Conservation (phyloP, 1,284 basidiomycete species). For the Cryptococcus hybrid region DNA sequence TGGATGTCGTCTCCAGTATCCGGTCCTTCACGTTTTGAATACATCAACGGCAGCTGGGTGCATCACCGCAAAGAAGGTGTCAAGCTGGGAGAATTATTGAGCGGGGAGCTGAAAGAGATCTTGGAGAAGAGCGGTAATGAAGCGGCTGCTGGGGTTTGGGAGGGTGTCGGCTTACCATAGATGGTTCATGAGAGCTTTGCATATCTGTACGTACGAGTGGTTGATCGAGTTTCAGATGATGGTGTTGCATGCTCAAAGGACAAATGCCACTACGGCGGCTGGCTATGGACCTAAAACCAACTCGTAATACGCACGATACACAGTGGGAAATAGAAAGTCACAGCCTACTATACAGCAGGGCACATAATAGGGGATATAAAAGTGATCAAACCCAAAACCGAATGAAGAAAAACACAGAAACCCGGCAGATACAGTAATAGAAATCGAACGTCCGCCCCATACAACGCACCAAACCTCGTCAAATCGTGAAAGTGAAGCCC, state of each 20-base stretch:
- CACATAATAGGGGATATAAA: no score
- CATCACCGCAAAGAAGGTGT: slow-evolving; percentile 66
- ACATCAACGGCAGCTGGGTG: slow-evolving; percentile 60
- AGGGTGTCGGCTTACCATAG: background rate
- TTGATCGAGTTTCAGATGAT: background rate
- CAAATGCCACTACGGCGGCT: background rate
- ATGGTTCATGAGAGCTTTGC: background rate
- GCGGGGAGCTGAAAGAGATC: slow-evolving; percentile 47
- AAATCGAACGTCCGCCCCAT: no score
- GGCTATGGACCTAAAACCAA: background rate
- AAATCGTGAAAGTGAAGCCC: no score
- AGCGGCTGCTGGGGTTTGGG: slow-evolving; percentile 9
- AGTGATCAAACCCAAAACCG: no score
- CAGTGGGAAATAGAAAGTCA: no score
- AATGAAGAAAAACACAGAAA: no score
- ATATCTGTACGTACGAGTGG: background rate
- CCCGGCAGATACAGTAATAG: no score
- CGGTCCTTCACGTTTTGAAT: slow-evolving; percentile 87
- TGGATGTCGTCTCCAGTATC: slow-evolving; percentile 93
- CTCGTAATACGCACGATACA: no score
- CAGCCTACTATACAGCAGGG: no score
- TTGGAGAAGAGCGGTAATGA: slow-evolving; percentile 38
- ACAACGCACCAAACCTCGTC: no score
- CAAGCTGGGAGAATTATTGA: slow-evolving; percentile 64
- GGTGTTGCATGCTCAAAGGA: background rate